Conservation (phyloP, 345 rosid species). For the Toxicodendron radicans region DNA sequence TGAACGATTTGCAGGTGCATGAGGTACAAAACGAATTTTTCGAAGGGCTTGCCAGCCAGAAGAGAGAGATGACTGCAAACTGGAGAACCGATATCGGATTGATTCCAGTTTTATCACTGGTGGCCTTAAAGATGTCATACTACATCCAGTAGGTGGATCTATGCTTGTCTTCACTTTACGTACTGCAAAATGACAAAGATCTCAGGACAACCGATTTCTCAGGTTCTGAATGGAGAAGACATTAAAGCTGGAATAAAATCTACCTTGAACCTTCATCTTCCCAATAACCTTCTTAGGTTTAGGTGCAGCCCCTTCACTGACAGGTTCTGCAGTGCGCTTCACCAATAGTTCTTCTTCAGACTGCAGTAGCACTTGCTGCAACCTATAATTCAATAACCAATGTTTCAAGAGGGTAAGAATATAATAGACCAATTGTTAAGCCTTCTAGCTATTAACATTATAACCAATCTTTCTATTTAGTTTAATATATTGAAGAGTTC, state of each 20-base stretch:
- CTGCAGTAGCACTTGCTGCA: slow-evolving; percentile 78
- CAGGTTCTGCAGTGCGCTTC: slow-evolving; percentile 63
- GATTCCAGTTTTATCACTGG: slow-evolving; percentile 56
- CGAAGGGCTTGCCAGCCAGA: slow-evolving; percentile 75
- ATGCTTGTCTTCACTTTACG: slow-evolving; percentile 77
- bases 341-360: slow-evolving; percentile 88
- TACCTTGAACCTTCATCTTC: slow-evolving; percentile 98
- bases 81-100: slow-evolving; percentile 61
- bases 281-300: slow-evolving; percentile 82
- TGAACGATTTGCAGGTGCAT: slow-evolving; percentile 65
- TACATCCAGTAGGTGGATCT: slow-evolving; percentile 85
- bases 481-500: neutral
- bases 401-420: slow-evolving; percentile 13
- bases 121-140: slow-evolving; percentile 64
- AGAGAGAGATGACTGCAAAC: slow-evolving; percentile 52
- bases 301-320: slow-evolving; percentile 59
- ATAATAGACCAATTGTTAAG: neutral
- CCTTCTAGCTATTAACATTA: neutral
- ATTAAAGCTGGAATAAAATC: slow-evolving; percentile 11
- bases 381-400: slow-evolving; percentile 38
- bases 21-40: slow-evolving; percentile 55
- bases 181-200: slow-evolving; percentile 47
- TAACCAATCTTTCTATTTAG: neutral
- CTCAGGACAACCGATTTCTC: slow-evolving; percentile 19
- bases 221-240: slow-evolving; percentile 16